Evolutionary conservation across 768 basidiomycete genomes (phyloP), one percentile per base, ranked within the genome.

Genomic region (Boletus edulis): DNA sequence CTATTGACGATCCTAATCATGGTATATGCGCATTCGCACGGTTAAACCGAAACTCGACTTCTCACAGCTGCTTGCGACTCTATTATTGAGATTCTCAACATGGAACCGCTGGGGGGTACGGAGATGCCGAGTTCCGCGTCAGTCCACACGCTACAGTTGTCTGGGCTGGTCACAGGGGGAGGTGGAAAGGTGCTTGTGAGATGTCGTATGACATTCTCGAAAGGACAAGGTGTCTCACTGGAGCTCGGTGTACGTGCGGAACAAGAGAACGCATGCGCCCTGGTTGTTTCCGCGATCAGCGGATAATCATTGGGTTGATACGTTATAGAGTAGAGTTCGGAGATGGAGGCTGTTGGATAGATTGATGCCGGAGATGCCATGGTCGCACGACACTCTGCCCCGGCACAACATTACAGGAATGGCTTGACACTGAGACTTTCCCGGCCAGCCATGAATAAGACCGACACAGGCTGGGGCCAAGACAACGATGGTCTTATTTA

Each of bases 131-230:
- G 84, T 18, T 91, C 91, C 27, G 78, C 85, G 10, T 87, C 94
- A 4, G 89, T 98, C 46, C 97, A 99, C 73, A 96, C 95, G 29
- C 80, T 99, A 51, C 95, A 96, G 66, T 72, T 99, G 41, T 92
- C 94, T 15, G 97, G 97, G 42, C 66, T 98, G 59, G 89, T 97
- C 17, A 80, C 82, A 24, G 95, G 96, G 32, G 94, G 94, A 22
- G 94, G 91, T 24, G 95, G 94, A n/a, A 98, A 98, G 76, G 91
- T 97, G 32, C 81, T 99, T 52, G 94, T 86, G 22, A 85, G 94
- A 58, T 91, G 90, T 75, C 82, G 96, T 57, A 99, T 98, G 97
- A 98, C 96, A 12, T 98, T 83, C 73, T 86, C 89, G 42, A 77
- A 86, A 57, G 94, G 91, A 15, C 79, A 87, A 61, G 97, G 97